phyloP scores from a whole-genome alignment of 1,284 basidiomycete species.

The Cryptococcus deneoformans region DNA sequence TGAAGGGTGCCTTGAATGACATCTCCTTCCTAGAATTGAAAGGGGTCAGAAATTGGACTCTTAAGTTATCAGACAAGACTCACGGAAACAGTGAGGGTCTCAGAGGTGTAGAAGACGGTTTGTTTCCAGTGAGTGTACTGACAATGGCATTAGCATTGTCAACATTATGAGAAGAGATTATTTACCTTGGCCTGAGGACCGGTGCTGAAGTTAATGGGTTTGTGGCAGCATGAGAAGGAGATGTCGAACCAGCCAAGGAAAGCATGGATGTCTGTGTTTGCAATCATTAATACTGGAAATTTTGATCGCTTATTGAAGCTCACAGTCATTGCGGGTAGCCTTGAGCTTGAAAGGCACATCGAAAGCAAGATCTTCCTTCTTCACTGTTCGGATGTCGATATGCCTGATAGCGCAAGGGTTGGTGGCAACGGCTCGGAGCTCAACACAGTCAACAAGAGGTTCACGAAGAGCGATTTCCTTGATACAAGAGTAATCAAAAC shows the following conservation, averaged over 20 bases:
- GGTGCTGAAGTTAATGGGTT: slow-evolving; percentile 91
- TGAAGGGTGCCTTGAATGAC: slow-evolving; percentile 65
- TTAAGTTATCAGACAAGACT: slow-evolving; percentile 23
- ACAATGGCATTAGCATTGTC: background rate
- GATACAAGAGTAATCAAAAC: slow-evolving; percentile 99
- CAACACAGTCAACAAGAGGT: slow-evolving; percentile 97
- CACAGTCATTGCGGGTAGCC: slow-evolving; percentile 90
- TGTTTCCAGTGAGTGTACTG: slow-evolving; percentile 96
- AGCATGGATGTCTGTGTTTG: slow-evolving; percentile 79
- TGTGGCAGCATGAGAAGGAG: slow-evolving; percentile 93
- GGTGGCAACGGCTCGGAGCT: slow-evolving; percentile 86
- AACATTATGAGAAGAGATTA: background rate
- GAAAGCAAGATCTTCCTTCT: slow-evolving; percentile 94
- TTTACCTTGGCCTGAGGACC: slow-evolving; percentile 80
- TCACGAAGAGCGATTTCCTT: slow-evolving; percentile 97
- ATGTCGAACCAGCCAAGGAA: slow-evolving; percentile 99
- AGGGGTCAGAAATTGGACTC: no score
- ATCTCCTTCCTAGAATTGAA: slow-evolving; percentile 58
- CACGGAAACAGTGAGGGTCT: slow-evolving; percentile 56
- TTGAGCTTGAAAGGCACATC: slow-evolving; percentile 73
- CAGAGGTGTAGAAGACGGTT: slow-evolving; percentile 94
- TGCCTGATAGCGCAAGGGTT: slow-evolving; percentile 86
- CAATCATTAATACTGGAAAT: background rate
- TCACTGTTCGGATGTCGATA: slow-evolving; percentile 87
- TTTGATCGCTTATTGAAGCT: slow-evolving; percentile 35